Evolutionary conservation across 2,329 filamentous ascomycete genomes (phyloP), one percentile per base, ranked within the genome.

Genomic region (Fusarium irregulare): DNA sequence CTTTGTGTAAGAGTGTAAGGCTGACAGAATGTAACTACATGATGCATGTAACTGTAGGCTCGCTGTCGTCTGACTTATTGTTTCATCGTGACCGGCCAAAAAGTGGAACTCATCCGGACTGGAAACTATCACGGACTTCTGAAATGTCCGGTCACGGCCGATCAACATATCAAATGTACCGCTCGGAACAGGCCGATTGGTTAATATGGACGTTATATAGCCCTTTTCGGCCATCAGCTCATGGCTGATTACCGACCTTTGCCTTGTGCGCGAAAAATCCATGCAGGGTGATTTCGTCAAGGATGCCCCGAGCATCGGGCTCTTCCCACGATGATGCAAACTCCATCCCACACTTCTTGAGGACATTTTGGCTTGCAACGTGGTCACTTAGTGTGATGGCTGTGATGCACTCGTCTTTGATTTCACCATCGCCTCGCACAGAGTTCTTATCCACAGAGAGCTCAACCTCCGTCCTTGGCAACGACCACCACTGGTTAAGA

Each of bases 261-360:
- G 32, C 30, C 27, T 58, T 53, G 16, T 55, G 67, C 28, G 59
- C 69, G 20, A 72, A 60, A 53, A 72, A 80, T 4, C 73, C 77
- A 63, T 75, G 66, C 41, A 80, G 42, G 9, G 56, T 64, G 20
- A 71, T 69, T 45, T 57, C 65, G 18, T 60, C 41, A 10, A 57
- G 60, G 41, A 42, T 10, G 47, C 73, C 72, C 14, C 66, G 56
- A 5, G 59, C 21, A 47, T 80, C 76, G 13, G 61, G 55, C 50
- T 80, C 76, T 8, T 67, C 60, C 78, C 80, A 86, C 27, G 69
- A 76, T 70, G 83, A 82, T 45, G 82, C 82, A 40, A 82, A 72
- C 70, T 79, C 78, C 67, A 91, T 89, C 2, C 89, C 88, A 16
- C 75, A 78, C 74, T 90, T 91, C 49, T 76, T 72, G 57, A 92